phyloP scores from a whole-genome alignment of 176 grass and related monocot species.

The Eremochloa ophiuroides region DNA sequence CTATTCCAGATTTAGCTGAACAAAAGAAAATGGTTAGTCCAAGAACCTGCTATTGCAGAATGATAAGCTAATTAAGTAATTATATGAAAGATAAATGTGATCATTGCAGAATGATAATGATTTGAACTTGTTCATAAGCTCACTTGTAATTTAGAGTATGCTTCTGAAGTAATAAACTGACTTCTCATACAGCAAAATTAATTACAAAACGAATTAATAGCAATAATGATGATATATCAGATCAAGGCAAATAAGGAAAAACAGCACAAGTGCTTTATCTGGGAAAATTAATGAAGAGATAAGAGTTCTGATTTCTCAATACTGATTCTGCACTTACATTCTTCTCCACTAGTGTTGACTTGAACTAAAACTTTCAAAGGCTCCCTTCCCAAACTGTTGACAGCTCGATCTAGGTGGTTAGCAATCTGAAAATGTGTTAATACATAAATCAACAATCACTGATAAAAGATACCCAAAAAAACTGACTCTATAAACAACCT shows the following conservation, averaged over 20 bases:
- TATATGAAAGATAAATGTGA: neutral
- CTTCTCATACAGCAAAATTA: neutral
- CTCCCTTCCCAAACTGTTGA: constrained; percentile 65
- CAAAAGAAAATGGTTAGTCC: neutral
- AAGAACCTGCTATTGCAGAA: neutral
- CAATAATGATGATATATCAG: neutral
- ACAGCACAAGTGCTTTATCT: neutral
- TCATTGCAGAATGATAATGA: neutral
- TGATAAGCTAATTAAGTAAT: neutral
- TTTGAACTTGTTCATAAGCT: neutral
- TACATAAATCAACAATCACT: neutral
- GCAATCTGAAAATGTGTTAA: constrained; percentile 64
- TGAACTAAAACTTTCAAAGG: constrained; percentile 86
- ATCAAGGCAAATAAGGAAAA: neutral
- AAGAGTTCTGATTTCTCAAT: neutral
- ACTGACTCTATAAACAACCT: neutral
- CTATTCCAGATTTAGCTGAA: constrained; percentile 91
- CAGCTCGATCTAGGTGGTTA: constrained; percentile 71
- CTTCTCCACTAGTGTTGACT: constrained; percentile 99
- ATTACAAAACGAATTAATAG: neutral
- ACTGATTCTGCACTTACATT: constrained; percentile 56
- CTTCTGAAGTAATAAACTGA: constrained; percentile 4
- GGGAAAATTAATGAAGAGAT: neutral
- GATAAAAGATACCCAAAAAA: neutral
- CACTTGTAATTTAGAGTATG: neutral